Conservation (phyloP, 345 rosid species). For the Cardamine chenopodiifolia region DNA sequence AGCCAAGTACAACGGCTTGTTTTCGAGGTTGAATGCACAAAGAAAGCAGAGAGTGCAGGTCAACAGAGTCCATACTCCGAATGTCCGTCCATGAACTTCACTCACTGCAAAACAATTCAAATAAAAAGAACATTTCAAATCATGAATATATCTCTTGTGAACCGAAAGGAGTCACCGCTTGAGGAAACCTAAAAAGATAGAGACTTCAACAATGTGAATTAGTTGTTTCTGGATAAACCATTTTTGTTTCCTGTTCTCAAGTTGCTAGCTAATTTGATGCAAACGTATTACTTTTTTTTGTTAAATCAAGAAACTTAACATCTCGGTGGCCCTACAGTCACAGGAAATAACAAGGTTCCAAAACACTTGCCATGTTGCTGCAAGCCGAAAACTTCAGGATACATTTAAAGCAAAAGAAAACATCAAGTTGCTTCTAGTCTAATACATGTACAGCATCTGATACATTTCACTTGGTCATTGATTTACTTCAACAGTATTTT, state of each 20-base stretch:
- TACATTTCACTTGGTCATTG: constrained; percentile 31
- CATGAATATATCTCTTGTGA: too few species aligned
- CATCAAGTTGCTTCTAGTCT: constrained; percentile 31
- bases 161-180: too few species aligned
- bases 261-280: constrained; percentile 9
- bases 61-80: constrained; percentile 94
- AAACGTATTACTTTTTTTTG: not conserved
- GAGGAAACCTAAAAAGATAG: not conserved
- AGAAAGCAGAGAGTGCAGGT: constrained; percentile 93
- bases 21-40: constrained; percentile 86
- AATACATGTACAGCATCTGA: constrained; percentile 19
- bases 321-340: constrained; percentile 7
- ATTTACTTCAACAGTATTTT: not conserved
- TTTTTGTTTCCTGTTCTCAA: not conserved
- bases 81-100: constrained; percentile 96
- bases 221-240: not conserved
- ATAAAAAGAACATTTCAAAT: not conserved
- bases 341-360: constrained; percentile 3
- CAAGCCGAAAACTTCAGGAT: too few species aligned
- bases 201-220: constrained; percentile 13
- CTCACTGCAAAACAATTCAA: constrained; percentile 61
- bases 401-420: too few species aligned
- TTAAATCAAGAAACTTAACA: not conserved
- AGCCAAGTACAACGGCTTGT: constrained; percentile 75
- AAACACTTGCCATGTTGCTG: not conserved